A percentile compares a stretch with the other conserved stretches of the same genome.
phyloP scores from a whole-genome alignment of 768 basidiomycete genomes.

The Cyclocybe aegerita region DNA sequence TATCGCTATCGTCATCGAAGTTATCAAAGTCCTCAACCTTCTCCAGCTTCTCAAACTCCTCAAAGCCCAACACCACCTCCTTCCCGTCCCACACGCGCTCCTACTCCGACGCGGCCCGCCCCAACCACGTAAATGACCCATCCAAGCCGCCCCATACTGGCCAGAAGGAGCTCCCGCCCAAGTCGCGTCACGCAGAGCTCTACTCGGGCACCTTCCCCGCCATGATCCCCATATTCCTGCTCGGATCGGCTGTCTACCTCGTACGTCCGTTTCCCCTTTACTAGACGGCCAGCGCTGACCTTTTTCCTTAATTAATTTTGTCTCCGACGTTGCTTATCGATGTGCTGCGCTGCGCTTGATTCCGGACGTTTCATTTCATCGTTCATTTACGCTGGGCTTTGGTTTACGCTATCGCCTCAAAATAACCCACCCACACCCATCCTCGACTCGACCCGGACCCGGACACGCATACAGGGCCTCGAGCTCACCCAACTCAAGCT shows the following conservation, averaged over 20 bases:
- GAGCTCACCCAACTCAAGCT: conserved; percentile 62
- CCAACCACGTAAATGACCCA: conserved; percentile 13
- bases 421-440: no score
- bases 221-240: conserved; percentile 76
- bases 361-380: no score
- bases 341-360: no score
- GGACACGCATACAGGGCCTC: conserved; percentile 47
- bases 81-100: background rate
- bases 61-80: conserved; percentile 7
- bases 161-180: no score
- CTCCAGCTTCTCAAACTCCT: conserved; percentile 6
- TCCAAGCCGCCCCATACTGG: conserved; percentile 11
- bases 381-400: no score
- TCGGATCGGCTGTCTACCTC: conserved; percentile 79
- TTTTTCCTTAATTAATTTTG: background rate
- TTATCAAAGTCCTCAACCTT: no score
- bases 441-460: no score
- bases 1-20: no score
- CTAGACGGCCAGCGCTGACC: background rate
- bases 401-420: background rate
- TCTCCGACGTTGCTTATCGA: no score
- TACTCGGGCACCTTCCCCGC: conserved; percentile 70
- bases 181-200: conserved; percentile 60
- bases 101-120: background rate
- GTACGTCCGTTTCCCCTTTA: conserved; percentile 34